phyloP scores from a whole-genome alignment of 2,329 filamentous ascomycete species.

The Rhinocladiella mackenziei region DNA sequence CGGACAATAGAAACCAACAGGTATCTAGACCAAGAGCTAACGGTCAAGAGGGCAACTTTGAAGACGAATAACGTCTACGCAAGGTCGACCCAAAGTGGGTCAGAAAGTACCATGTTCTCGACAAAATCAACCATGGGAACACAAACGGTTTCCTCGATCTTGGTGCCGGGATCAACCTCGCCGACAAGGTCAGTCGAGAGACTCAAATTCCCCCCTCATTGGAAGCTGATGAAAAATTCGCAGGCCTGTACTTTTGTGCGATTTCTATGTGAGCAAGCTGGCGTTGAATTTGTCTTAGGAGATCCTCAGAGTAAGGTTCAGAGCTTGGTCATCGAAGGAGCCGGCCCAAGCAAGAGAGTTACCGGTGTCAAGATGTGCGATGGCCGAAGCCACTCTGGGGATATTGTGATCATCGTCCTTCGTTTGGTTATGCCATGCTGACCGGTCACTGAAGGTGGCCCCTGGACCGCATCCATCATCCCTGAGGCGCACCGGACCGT shows the following conservation, averaged over 20 bases:
- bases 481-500: slow-evolving; percentile 39
- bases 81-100: slow-evolving; percentile 45
- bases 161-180: slow-evolving; percentile 30
- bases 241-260: slow-evolving; percentile 29
- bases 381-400: slow-evolving; percentile 26
- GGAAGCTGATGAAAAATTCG: not conserved
- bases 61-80: slow-evolving; percentile 22
- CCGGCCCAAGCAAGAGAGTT: slow-evolving; percentile 20
- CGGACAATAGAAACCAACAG: not conserved
- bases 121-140: slow-evolving; percentile 27
- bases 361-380: slow-evolving; percentile 33
- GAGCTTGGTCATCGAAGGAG: slow-evolving; percentile 1
- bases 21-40: not conserved
- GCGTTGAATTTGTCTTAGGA: slow-evolving; percentile 32
- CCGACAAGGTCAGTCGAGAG: slow-evolving; percentile 28
- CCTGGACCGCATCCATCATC: slow-evolving; percentile 77
- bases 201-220: not conserved
- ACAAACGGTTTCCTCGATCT: slow-evolving; percentile 32
- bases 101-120: slow-evolving; percentile 28
- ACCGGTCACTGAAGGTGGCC: slow-evolving; percentile 71
- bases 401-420: slow-evolving; percentile 34
- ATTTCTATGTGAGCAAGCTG: slow-evolving; percentile 26
- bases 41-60: slow-evolving; percentile 13
- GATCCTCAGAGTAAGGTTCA: slow-evolving; percentile 25
- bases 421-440: slow-evolving; percentile 39